Base-by-base conservation (phyloP, 805 yeast genomes). In the Priceomyces fermenticarens region DNA sequence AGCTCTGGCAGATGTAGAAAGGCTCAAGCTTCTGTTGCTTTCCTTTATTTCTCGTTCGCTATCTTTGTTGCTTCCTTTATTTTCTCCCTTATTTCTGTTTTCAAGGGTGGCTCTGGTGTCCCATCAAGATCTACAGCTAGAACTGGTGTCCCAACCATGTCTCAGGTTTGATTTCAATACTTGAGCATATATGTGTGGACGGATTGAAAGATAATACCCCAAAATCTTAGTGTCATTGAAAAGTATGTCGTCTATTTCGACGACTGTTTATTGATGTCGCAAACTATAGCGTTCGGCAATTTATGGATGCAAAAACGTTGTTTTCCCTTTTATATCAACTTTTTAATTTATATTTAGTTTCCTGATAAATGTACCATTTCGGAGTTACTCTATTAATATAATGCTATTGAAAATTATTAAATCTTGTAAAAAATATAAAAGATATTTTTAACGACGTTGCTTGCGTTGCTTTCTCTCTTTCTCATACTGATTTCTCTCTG, bases 401-500 rank as follows among this genome's bases (percentile, higher is more conserved):
- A 32, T 32, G 35, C 35, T 32, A 32, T 16, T 32, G 4, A 8
- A 32, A 20, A 20, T 20, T 29, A 12, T 29, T 29, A 20, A 20
- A 20, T 20, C n/a, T 20, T 8, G 25, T 20, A 20, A 20, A n/a
- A 5, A 8, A 20, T 20, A 32, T 32, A 15, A 28, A 27, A 14
- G 26, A 29, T n/a, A 10, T 6, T 16, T 15, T 39, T 30, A 42
- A 35, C 39, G 31, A 29, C 39, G 72, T 31, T 72, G 67, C 58
- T 77, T 78, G 54, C 89, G 77, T 45, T 70, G 68, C 58, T 75
- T 80, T 72, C 80, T 85, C 57, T 90, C 97, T 45, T 89, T 77
- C 58, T 89, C 97, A 63, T 91, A 91, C 52, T 82, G 83, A 61
- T 93, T 90, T 74, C 88, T 86, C 58, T 88, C 97, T 4, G 93